These are phyloP conservation scores for Hemerocallis citrina DNA, from an alignment of 106 monocot genomes.

Conservation along the genomic window DNA sequence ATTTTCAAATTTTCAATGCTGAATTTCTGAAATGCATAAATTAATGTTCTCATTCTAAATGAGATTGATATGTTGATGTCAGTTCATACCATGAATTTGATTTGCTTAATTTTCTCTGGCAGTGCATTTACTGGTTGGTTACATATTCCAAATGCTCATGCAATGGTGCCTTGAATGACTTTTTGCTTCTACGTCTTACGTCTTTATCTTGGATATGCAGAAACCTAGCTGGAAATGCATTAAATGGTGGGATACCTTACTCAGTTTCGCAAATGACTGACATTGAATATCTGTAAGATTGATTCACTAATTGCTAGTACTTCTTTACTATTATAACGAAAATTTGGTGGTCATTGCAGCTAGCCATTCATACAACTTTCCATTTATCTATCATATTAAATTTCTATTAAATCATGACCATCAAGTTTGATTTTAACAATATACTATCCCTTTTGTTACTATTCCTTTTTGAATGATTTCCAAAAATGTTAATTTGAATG, in stretches of 20 bases:
- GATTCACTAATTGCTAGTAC: not conserved
- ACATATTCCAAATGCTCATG: not conserved
- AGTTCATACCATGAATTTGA: not conserved
- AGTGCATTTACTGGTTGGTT: not conserved
- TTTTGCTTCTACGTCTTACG: not conserved
- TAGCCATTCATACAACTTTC: no score
- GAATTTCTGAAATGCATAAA: not conserved
- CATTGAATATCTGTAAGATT: conserved; percentile 67
- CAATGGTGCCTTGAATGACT: not conserved
- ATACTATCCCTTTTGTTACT: no score
- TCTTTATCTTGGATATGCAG: conserved; percentile 24
- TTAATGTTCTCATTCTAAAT: not conserved
- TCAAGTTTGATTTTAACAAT: no score
- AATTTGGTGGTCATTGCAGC: not conserved
- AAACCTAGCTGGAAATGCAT: conserved; percentile 72
- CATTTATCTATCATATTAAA: no score
- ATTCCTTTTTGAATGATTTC: no score
- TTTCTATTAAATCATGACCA: no score
- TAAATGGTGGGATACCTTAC: conserved; percentile 86
- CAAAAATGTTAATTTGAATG: no score
- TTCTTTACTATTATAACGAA: not conserved
- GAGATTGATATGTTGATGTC: not conserved
- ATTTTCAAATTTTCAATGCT: not conserved
- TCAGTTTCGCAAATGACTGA: conserved; percentile 93
- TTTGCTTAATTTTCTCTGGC: not conserved